Evolutionary conservation across 495 filamentous ascomycete species (phyloP).

Genomic region (Penicillium coffeae): DNA sequence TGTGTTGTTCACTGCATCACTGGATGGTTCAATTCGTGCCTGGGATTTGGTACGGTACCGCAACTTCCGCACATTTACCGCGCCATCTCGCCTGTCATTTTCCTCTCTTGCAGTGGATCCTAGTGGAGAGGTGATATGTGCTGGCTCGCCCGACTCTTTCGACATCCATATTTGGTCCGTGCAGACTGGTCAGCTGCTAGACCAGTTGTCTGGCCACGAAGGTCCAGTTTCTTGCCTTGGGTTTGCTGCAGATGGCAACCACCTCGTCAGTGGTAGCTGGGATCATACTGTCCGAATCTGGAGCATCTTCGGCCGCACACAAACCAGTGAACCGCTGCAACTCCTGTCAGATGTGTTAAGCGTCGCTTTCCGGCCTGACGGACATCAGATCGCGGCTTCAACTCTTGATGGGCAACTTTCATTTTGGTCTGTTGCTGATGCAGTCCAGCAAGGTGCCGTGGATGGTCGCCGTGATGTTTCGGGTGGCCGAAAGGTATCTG

Average conservation of each 20-base stretch:
- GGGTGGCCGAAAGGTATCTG: constrained; percentile 80
- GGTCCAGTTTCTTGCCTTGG: constrained; percentile 83
- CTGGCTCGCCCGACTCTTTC: constrained; percentile 91
- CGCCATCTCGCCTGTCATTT: constrained; percentile 85
- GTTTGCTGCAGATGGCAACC: constrained; percentile 80
- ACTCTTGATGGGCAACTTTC: constrained; percentile 91
- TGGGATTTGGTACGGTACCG: constrained; percentile 97
- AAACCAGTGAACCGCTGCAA: constrained; percentile 90
- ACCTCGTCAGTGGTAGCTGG: constrained; percentile 88
- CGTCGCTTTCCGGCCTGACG: constrained; percentile 86
- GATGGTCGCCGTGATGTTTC: constrained; percentile 91
- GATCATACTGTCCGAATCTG: constrained; percentile 91
- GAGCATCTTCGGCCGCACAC: constrained; percentile 89
- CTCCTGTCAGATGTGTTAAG: constrained; percentile 85
- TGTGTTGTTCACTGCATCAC: constrained; percentile 88
- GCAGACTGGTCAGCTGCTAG: constrained; percentile 92
- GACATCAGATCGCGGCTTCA: constrained; percentile 82
- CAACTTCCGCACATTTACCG: constrained; percentile 96
- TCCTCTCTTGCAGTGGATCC: constrained; percentile 94
- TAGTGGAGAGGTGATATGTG: constrained; percentile 90
- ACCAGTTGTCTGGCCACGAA: constrained; percentile 87
- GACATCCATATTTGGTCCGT: constrained; percentile 98
- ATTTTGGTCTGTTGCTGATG: constrained; percentile 91
- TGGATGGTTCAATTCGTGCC: constrained; percentile 89
- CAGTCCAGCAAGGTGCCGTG: constrained; percentile 72